A percentile compares a stretch with the other conserved stretches of the same genome.
phyloP scores from a whole-genome alignment of 441 rosid genomes.

The Corymbia citriodora region DNA sequence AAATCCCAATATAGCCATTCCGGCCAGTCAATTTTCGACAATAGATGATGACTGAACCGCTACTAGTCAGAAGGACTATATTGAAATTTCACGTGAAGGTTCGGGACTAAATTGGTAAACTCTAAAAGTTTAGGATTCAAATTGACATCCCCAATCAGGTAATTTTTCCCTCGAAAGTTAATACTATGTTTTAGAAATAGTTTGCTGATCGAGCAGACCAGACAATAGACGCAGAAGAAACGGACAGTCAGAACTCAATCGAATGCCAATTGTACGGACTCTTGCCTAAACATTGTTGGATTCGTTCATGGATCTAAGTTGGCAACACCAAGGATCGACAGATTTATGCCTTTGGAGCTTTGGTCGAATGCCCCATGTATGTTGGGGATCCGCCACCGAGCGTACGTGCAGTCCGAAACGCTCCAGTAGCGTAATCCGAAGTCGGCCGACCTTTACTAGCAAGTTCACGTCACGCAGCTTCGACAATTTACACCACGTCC shows the following conservation, averaged over 20 bases:
- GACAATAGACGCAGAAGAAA: not conserved
- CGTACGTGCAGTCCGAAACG: not conserved
- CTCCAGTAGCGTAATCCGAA: not conserved
- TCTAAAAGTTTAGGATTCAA: not conserved
- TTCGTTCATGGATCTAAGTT: not conserved
- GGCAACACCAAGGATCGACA: not conserved
- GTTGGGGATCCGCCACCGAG: not conserved
- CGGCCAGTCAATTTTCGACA: not conserved
- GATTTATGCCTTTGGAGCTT: not conserved
- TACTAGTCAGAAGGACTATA: not conserved
- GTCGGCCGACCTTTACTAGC: not conserved
- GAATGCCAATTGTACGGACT: not conserved
- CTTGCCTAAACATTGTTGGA: not conserved
- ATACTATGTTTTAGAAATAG: not conserved
- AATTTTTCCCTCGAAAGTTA: not conserved
- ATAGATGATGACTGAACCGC: no score
- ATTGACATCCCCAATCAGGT: not conserved
- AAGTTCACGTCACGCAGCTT: not conserved
- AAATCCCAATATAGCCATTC: no score
- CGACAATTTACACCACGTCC: not conserved
- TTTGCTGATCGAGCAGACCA: not conserved
- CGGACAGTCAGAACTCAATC: not conserved
- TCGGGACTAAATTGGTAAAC: no score
- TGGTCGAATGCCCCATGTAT: not conserved
- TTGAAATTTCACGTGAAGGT: no score